phyloP scores from a whole-genome alignment of 768 basidiomycete species.

The Hericium erinaceus region DNA sequence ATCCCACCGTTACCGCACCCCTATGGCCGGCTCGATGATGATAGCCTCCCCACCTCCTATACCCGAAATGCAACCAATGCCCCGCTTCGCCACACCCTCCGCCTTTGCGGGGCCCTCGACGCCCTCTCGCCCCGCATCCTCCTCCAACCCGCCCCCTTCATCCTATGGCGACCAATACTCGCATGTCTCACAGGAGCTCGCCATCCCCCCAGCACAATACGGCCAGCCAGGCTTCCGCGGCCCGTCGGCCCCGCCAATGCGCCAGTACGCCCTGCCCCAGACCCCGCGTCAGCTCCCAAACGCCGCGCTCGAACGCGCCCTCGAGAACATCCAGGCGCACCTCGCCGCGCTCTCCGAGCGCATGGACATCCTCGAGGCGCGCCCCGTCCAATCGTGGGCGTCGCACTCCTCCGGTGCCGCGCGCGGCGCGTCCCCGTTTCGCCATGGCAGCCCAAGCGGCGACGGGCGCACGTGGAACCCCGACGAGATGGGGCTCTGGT shows the following conservation, averaged over 20 bases:
- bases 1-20: constrained; percentile 71
- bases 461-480: constrained; percentile 6
- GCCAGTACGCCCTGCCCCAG: constrained; percentile 11
- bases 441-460: constrained; percentile 11
- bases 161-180: constrained; percentile 6
- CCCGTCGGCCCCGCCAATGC: constrained; percentile 8
- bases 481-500: constrained; percentile 77
- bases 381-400: constrained; percentile 15
- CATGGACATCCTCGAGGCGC: constrained; percentile 42
- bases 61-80: constrained; percentile 64
- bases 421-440: constrained; percentile 22
- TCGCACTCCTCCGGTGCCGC: constrained; percentile 27
- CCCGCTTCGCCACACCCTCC: constrained; percentile 62
- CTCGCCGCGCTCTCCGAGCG: constrained; percentile 77
- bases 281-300: constrained; percentile 37
- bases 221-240: background rate
- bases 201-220: constrained; percentile 1
- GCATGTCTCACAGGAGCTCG: background rate
- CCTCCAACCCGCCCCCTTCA: constrained; percentile 23
- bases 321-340: constrained; percentile 75
- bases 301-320: constrained; percentile 62
- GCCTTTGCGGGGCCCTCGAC: constrained; percentile 48
- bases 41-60: constrained; percentile 40
- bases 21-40: constrained; percentile 51
- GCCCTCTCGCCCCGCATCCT: constrained; percentile 28